Evolutionary conservation across 106 monocot genomes (phyloP), one percentile per base, ranked within the genome.

Genomic region (Dendrobium catenatum): DNA sequence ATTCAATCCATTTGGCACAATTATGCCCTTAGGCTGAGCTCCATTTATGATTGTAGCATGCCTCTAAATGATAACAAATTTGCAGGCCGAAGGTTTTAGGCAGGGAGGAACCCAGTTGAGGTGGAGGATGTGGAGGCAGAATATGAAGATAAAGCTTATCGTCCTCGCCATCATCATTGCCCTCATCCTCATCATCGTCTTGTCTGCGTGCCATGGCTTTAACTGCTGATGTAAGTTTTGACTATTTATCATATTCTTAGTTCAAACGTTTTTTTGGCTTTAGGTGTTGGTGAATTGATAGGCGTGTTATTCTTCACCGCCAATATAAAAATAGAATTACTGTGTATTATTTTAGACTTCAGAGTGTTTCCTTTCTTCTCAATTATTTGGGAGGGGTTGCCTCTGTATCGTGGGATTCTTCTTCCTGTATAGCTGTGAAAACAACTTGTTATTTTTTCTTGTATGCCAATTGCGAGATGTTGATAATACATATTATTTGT

Each of bases 121-220:
- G 78, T 20, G 83, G 42, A 83, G 70, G 78, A 83, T 83, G 83
- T 83, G 83, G 83, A 51, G 61, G 18, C 78, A 83, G 48, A 83
- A 83, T 37, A 83, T 83, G 83, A 83, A 83, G 78, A 72, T 83
- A 42, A 83, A 83, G 48, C 78, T 83, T 11, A 78, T 83, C 22
- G 68, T 82, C 24, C 44, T 82, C 40, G 77, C 77, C 0, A 77
- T 82, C 76, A 66, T 82, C 33, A 51, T 83, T 22, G 83, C 78
- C 2, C 76, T 83, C 42, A 83, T 83, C 83, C 55, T 83, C 70
- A 83, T 83, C 42, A 83, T 83, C 5, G 72, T 83, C 70, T 72
- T 83, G 17, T 83, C 83, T 54, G 83, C 72, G 44, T 82, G 82
- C 82, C 82, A 82, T 77, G 82, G 82, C n/a, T 82, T 82, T 68